phyloP scores from a whole-genome alignment of 2,329 filamentous ascomycete species.

The Hyphodiscus sp. region DNA sequence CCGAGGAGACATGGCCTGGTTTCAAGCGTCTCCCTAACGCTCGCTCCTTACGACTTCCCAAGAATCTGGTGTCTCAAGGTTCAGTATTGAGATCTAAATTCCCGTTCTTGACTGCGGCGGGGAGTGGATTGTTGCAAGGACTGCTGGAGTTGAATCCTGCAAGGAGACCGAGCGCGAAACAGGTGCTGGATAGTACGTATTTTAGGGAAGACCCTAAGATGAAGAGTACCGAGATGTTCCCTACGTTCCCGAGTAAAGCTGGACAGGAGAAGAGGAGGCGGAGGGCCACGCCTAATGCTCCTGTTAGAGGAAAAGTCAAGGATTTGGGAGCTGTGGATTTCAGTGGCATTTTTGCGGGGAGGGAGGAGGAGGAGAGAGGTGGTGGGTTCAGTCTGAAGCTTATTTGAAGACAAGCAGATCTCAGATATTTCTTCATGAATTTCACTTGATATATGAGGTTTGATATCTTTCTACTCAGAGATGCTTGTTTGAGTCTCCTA shows the following conservation, averaged over 20 bases:
- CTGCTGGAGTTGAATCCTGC: constrained; percentile 72
- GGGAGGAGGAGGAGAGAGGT: constrained; percentile 57
- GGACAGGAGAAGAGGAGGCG: constrained; percentile 77
- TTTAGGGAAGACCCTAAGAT: constrained; percentile 85
- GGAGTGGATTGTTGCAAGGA: constrained; percentile 59
- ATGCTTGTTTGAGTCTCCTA: too few species aligned
- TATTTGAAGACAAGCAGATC: constrained; percentile 29
- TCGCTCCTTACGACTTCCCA: constrained; percentile 65
- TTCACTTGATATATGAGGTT: not conserved
- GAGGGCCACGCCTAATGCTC: constrained; percentile 74
- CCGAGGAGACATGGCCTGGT: constrained; percentile 73
- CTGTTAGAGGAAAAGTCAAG: constrained; percentile 59
- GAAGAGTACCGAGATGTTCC: constrained; percentile 88
- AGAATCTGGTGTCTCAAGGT: constrained; percentile 33
- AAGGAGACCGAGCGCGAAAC: constrained; percentile 60
- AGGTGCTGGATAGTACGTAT: constrained; percentile 75
- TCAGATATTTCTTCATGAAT: not conserved
- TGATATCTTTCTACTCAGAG: too few species aligned
- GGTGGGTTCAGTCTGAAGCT: constrained; percentile 62
- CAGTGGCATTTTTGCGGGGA: constrained; percentile 62
- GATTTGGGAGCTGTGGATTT: constrained; percentile 55
- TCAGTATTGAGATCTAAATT: constrained; percentile 70
- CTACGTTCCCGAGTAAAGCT: constrained; percentile 93
- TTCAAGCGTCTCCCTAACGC: constrained; percentile 88
- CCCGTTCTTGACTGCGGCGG: constrained; percentile 71